phyloP scores from a whole-genome alignment of 768 basidiomycete genomes.

The Tulasnella sp. region DNA sequence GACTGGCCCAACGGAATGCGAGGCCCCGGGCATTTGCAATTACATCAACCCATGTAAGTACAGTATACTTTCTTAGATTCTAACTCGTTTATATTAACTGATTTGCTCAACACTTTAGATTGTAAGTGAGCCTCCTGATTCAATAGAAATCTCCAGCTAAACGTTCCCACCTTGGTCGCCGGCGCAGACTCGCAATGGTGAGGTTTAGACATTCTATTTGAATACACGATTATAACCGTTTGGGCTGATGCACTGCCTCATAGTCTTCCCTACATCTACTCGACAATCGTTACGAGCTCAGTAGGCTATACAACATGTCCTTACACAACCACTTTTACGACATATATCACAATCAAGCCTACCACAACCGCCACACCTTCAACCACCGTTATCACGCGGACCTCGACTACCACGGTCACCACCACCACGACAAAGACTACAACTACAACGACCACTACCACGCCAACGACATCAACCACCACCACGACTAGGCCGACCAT shows the following conservation, averaged over 20 bases:
- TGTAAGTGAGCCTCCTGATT: neutral
- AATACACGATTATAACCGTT: no score
- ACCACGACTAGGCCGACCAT: neutral
- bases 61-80: neutral
- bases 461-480: neutral
- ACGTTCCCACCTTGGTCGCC: neutral
- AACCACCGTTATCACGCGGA: neutral
- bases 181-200: neutral
- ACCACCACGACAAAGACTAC: neutral
- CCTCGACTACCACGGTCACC: neutral
- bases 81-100: neutral
- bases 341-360: neutral
- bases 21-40: neutral
- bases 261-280: neutral
- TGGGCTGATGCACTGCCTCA: neutral
- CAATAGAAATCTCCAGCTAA: neutral
- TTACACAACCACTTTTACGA: neutral
- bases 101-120: neutral
- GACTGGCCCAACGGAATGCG: neutral
- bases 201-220: neutral
- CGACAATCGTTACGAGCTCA: neutral
- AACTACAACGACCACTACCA: neutral
- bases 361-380: neutral
- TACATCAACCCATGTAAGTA: neutral
- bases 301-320: neutral